Evolutionary conservation across 805 yeast genomes (phyloP), one percentile per base, ranked within the genome.

Genomic region (Torulaspora maleeae): DNA sequence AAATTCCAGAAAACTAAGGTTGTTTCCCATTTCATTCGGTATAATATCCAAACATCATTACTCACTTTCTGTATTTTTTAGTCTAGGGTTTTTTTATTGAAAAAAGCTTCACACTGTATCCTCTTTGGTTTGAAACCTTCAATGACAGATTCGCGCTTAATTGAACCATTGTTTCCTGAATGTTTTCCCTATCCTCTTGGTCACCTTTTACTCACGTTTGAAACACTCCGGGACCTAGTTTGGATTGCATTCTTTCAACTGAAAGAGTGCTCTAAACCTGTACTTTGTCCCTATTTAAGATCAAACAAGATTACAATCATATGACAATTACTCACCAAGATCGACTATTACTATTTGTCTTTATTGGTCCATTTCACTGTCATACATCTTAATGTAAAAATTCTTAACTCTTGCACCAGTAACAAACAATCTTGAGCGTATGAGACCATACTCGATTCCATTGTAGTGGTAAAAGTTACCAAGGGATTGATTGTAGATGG

Each of bases 201-300:
- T 52, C 40, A 36, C 25, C 25, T 22, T 22, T 22, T 22, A 8
- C 25, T 7, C 13, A 50, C 50, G 58, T 56, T 86, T 85, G 90
- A 83, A 79, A 85, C 95, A 86, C 91, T 84, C 93, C 83, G 93
- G 89, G 80, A 83, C 82, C 78, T 73, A 73, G 76, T 79, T 62
- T 47, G 40, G 48, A 52, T 17, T 32, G 36, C 32, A 5, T n/a
- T 17, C 13, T 12, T 41, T 37, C 27, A 19, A 27, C 13, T 16
- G 44, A 32, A 39, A 5, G 7, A n/a, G 22, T 28, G 17, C 29
- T 28, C 20, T 17, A 15, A 32, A 30, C 36, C 36, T 24, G 70
- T 83, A 79, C 76, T 76, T 76, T 78, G 82, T 77, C 82, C 90
- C 95, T 83, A 85, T 86, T 86, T 38, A 80, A 79, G 83, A 72